Base-by-base conservation (phyloP, 1,139 yeast species). In the Saccharomyces uvarum region DNA sequence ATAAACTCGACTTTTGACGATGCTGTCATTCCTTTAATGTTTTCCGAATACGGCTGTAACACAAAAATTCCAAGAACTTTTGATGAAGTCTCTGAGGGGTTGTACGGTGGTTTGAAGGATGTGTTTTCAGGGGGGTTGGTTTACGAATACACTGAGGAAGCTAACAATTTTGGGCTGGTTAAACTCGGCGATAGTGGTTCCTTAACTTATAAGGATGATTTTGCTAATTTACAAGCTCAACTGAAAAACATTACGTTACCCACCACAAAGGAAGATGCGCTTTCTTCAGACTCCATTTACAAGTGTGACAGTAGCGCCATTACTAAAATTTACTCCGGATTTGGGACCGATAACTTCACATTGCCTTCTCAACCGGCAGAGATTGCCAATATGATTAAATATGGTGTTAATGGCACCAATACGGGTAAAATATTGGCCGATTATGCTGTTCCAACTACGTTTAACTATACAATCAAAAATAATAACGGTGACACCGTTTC, bases 21-120 rank as follows among this genome's bases (percentile, higher is more conserved):
- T 70, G 77, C 88, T 60, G 57, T 57, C 13, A 83, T 88, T 56
- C 97, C 97, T 13, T 73, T 90, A 31, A 83, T 91, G 67, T 84
- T 90, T 72, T 86, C 96, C 19, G 98, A 91, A 73, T 90, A 83
- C 67, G 91, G 91, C 59, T 85, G 90, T 72, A 84, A 82, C 67
- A 75, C 70, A n/a, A 74, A 74, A 16, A 61, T 73, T 29, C 89
- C 90, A 66, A 80, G 91, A 76, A 76, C 81, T 54, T 84, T 85
- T 70, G 78, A 79, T 56, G 95, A 82, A 80, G 93, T 79, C 64
- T 82, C 85, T 65, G 78, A 78, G 48, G 83, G 82, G 49, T 66
- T 82, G 46, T 84, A 77, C 63, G 75, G 71, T 57, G 79, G 80
- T 2, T 73, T 84, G 70, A 66, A 78, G 49, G 69, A 77, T 55